Evolutionary conservation across 1,284 basidiomycete genomes (phyloP).

Genomic region (Ustilago trichophora): DNA sequence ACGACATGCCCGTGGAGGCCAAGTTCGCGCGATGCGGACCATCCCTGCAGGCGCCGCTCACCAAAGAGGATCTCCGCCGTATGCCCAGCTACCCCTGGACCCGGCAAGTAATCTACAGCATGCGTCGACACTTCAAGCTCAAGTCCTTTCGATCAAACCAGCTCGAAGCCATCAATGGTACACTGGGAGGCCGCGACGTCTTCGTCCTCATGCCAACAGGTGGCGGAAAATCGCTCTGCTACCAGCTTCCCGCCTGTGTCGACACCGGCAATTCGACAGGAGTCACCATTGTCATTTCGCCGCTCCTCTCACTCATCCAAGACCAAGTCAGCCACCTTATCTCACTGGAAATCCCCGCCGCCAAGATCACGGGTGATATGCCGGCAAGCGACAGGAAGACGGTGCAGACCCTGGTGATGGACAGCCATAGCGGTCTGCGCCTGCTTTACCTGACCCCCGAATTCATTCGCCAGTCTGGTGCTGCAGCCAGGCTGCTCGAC

Average conservation of each 20-base stretch:
- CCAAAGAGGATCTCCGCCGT: not conserved
- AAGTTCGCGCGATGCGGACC: conserved; percentile 26
- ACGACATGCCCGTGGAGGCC: conserved; percentile 18
- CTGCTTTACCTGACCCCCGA: conserved; percentile 96
- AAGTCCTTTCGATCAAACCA: conserved; percentile 82
- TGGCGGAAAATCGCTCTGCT: conserved; percentile 81
- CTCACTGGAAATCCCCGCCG: conserved; percentile 76
- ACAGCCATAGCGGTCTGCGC: conserved; percentile 67
- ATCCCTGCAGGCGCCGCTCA: conserved; percentile 18
- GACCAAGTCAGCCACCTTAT: conserved; percentile 85
- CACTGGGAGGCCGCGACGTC: conserved; percentile 82
- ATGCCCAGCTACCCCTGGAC: conserved; percentile 68
- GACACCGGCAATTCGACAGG: conserved; percentile 74
- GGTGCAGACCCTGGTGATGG: conserved; percentile 69
- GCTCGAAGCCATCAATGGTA: conserved; percentile 83
- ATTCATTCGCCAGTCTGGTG: conserved; percentile 68
- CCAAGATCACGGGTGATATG: conserved; percentile 77
- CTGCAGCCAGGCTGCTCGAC: conserved; percentile 73
- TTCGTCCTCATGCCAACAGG: conserved; percentile 98
- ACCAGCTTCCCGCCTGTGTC: conserved; percentile 83
- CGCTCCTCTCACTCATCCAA: conserved; percentile 86
- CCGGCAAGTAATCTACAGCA: conserved; percentile 73
- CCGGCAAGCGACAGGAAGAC: conserved; percentile 63
- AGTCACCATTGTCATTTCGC: conserved; percentile 89
- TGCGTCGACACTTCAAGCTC: conserved; percentile 77